These are phyloP conservation scores for Carex sylvatica DNA, from an alignment of 202 grass and related monocot species.

Conservation along the genomic window DNA sequence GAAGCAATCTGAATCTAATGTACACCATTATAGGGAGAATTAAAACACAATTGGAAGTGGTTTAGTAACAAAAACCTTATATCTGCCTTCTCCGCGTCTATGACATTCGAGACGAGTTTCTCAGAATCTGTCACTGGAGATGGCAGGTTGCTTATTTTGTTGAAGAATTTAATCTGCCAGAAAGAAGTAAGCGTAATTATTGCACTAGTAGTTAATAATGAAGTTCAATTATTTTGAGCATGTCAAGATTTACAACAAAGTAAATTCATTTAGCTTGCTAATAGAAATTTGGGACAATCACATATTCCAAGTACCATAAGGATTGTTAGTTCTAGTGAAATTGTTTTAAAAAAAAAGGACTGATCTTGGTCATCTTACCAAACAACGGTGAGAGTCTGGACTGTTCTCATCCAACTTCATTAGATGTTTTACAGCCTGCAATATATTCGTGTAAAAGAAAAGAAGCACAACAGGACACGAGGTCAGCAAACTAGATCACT, in stretches of 20 bases:
- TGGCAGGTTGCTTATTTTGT: conserved; percentile 67
- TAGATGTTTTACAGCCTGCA: conserved; percentile 87
- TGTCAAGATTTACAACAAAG: not conserved
- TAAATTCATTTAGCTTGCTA: conserved; percentile 4
- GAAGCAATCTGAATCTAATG: not conserved
- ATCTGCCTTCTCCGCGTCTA: conserved; percentile 81
- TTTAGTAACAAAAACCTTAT: conserved; percentile 60
- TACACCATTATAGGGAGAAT: not conserved
- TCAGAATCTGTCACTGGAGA: conserved; percentile 68
- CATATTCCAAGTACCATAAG: not conserved
- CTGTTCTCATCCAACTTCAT: conserved; percentile 78
- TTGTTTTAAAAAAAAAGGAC: not conserved
- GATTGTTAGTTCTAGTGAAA: not conserved
- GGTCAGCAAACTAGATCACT: not conserved
- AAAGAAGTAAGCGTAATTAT: conserved; percentile 23
- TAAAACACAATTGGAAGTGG: not conserved
- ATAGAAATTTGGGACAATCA: not conserved
- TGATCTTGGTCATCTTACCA: conserved; percentile 50
- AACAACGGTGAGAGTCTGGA: conserved; percentile 82
- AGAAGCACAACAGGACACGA: not conserved
- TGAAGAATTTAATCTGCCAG: conserved; percentile 86
- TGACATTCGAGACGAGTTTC: conserved; percentile 85
- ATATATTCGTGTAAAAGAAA: conserved; percentile 14
- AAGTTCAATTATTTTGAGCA: not conserved
- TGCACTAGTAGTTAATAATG: conserved; percentile 6